Evolutionary conservation across 495 filamentous ascomycete genomes (phyloP).

Genomic region (Aspergillus taichungensis): DNA sequence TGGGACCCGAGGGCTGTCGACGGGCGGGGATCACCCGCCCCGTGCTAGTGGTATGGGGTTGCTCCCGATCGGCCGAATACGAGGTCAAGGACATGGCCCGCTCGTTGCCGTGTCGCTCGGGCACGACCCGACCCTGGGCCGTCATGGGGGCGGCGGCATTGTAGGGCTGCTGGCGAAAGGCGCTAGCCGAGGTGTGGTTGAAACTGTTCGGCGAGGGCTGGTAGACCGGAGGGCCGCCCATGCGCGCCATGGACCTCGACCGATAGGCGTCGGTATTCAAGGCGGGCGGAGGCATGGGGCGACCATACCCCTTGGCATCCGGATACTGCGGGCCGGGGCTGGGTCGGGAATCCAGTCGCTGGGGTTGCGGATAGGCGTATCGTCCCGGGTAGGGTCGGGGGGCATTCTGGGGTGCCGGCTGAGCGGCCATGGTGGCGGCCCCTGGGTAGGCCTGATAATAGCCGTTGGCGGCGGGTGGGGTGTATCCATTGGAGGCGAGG

Average conservation of each 20-base stretch:
- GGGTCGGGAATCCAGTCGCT: conserved; percentile 61
- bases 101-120: conserved; percentile 77
- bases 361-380: conserved; percentile 56
- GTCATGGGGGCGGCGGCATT: conserved; percentile 57
- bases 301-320: conserved; percentile 39
- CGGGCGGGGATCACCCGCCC: conserved; percentile 75
- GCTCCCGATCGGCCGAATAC: conserved; percentile 69
- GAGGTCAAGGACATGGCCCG: conserved; percentile 92
- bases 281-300: conserved; percentile 53
- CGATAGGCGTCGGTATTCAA: conserved; percentile 78
- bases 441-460: conserved; percentile 39
- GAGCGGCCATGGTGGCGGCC: conserved; percentile 49
- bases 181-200: conserved; percentile 57
- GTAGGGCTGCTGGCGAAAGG: conserved; percentile 71
- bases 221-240: conserved; percentile 56
- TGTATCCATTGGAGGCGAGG: conserved; percentile 46
- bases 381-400: conserved; percentile 54
- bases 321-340: conserved; percentile 48
- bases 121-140: conserved; percentile 82
- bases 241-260: conserved; percentile 82
- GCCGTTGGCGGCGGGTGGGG: conserved; percentile 29
- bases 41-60: conserved; percentile 73
- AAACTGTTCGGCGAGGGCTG: conserved; percentile 56
- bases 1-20: conserved; percentile 47
- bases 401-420: conserved; percentile 53